Evolutionary conservation across 805 yeast genomes (phyloP), one percentile per base, ranked within the genome.

Genomic region (Candida yuanshanica): DNA sequence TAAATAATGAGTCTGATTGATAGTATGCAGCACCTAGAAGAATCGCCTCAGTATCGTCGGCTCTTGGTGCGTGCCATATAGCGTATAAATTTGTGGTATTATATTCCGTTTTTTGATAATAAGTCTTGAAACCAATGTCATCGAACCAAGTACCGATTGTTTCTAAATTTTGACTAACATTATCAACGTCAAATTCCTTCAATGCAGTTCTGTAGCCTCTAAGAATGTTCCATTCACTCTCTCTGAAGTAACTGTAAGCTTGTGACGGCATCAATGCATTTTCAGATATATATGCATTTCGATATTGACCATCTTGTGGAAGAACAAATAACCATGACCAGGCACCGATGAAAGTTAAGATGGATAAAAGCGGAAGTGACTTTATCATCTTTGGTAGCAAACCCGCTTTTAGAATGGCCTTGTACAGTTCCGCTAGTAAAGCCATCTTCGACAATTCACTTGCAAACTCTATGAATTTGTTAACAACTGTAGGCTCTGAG

Each of bases 211-310:
- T 72, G 56, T 81, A 88, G 0, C 96, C 99, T 43, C 98, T 69
- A 24, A 88, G 76, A 41, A 84, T 68, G 54, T 90, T 87, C 97
- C 98, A 93, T 59, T 93, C 98, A 32, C 88, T 78, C 56, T 91
- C 98, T 41, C 97, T 72, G 60, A 86, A 93, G 58, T 88, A 89
- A 20, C 95, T 81, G 51, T 82, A 81, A 3, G 93, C 98, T 60
- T 93, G 98, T 0, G 95, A 90, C 7, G 99, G 97, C 86, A 93
- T 81, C 59, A 93, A 68, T 24, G 99, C 99, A 63, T 93, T 93
- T 58, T 93, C 99, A 7, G 95, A 83, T 11, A 90, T 83, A 60
- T 93, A 93, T 2, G 96, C 88, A 47, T 70, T 64, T 41, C 97
- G 69, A 59, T 68, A 87, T 56, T 86, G 87, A 17, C 96, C 98